phyloP scores from a whole-genome alignment of 805 yeast genomes.

The Wickerhamiella vanderwaltii region DNA sequence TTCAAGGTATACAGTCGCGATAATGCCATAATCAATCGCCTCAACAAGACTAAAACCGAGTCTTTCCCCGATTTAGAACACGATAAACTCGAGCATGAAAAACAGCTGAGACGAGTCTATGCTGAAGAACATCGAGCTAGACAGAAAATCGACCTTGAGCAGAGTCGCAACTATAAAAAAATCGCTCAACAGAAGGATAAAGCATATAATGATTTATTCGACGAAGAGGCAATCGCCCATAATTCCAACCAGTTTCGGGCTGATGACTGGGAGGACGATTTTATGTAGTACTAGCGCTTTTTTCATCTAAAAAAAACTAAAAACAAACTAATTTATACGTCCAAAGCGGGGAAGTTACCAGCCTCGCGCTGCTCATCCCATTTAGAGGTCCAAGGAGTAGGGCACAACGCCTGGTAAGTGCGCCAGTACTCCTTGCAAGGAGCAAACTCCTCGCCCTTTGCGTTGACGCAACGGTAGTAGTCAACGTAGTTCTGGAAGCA shows the following conservation, averaged over 20 bases:
- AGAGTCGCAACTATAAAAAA: constrained; percentile 23
- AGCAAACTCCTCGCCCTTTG: constrained; percentile 96
- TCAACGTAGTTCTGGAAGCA: constrained; percentile 98
- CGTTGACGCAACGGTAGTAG: constrained; percentile 92
- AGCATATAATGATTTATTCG: constrained; percentile 38
- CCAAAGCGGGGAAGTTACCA: constrained; percentile 41
- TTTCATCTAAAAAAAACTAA: background rate
- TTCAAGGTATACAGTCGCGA: constrained; percentile 44
- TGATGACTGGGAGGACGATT: constrained; percentile 49
- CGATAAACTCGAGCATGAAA: constrained; percentile 33
- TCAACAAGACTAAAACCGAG: constrained; percentile 55
- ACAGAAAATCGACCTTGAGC: constrained; percentile 32
- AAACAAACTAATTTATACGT: constrained; percentile 13
- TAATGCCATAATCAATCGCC: constrained; percentile 46
- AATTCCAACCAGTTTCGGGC: constrained; percentile 37
- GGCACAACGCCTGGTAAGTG: constrained; percentile 62
- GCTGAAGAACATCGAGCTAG: constrained; percentile 29
- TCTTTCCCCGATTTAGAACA: constrained; percentile 36
- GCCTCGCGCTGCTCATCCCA: constrained; percentile 36
- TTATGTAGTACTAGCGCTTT: constrained; percentile 33
- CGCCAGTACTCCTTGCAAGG: constrained; percentile 93
- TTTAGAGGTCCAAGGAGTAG: constrained; percentile 29
- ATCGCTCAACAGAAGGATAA: constrained; percentile 30
- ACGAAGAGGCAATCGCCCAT: constrained; percentile 35
- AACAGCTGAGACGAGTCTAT: constrained; percentile 25